Evolutionary conservation across 2,329 filamentous ascomycete genomes (phyloP), one percentile per base, ranked within the genome.

Genomic region (Fusarium humuli): DNA sequence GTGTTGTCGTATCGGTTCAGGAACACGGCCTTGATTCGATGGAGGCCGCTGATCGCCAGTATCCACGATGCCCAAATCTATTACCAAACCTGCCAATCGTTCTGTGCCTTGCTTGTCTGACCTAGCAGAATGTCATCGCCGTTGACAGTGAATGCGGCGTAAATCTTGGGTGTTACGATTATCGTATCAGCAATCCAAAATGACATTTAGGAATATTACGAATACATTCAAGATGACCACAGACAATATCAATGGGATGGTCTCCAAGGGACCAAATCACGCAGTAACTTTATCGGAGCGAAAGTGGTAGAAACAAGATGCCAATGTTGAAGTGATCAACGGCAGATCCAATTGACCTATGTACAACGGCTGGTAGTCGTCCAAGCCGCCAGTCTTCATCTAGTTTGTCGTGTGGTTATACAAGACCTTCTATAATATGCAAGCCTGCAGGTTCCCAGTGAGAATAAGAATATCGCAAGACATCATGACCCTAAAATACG

Each of bases 351-450:
- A 68, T 74, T 76, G 72, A 74, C 73, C 61, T 76, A 77, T 77
- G 63, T 77, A 77, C 75, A 77, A 67, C 68, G 57, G 73, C 67
- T 48, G 60, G 60, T 73, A 65, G 44, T 69, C 41, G 62, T 73
- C 61, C 67, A 56, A 66, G 66, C 69, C 65, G 64, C 61, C 59
- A 69, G 73, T 76, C 75, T 68, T 75, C 63, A 72, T 75, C 71
- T 73, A 76, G 69, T 71, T 73, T 72, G 69, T 75, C 61, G 63
- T 74, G 68, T 71, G 65, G 72, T 73, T 75, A 75, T 74, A 74
- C 73, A 73, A 71, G 73, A 71, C 76, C 71, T 75, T 76, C 76
- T 79, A 79, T 79, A 78, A 78, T 79, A 78, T 79, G 75, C 77
- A 75, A 77, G 75, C 74, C 73, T 73, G 71, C 72, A 73, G 68